These are phyloP conservation scores for Aaosphaeria pasadenensis DNA, from an alignment of 2,329 filamentous ascomycete genomes.

Conservation along the genomic window DNA sequence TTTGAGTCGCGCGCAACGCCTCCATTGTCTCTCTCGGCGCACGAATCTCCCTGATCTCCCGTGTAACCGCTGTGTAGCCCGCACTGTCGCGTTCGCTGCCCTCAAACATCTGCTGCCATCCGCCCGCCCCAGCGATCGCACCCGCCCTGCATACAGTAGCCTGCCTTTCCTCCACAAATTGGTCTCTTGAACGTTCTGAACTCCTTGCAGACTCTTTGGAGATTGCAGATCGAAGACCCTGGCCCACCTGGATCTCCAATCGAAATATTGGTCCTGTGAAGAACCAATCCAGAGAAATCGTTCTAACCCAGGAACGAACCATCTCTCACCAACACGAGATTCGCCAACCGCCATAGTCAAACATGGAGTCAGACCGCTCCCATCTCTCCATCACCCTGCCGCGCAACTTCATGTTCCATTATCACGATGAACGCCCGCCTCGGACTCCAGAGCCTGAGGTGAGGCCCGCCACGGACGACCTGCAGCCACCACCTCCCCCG, in stretches of 20 bases:
- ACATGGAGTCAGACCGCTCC: conserved; percentile 43
- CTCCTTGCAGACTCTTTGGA: conserved; percentile 21
- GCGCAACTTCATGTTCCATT: conserved; percentile 50
- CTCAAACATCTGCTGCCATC: conserved; percentile 28
- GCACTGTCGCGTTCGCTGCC: conserved; percentile 35
- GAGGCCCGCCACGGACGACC: conserved; percentile 24
- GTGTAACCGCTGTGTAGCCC: conserved; percentile 31
- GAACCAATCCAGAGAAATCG: too few species aligned
- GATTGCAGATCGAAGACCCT: too few species aligned
- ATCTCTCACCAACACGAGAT: not conserved
- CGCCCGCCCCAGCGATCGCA: conserved; percentile 12
- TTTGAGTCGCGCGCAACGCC: conserved; percentile 17
- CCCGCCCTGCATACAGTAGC: conserved; percentile 20
- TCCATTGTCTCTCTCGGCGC: conserved; percentile 12
- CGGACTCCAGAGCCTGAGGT: conserved; percentile 45
- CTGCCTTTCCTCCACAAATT: too few species aligned
- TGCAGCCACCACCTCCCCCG: conserved; percentile 44
- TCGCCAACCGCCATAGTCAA: conserved; percentile 1
- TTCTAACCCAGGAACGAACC: too few species aligned
- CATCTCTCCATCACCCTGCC: conserved; percentile 51
- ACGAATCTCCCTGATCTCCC: conserved; percentile 19
- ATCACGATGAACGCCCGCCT: conserved; percentile 44
- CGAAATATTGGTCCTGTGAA: too few species aligned
- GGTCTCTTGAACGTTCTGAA: not conserved
- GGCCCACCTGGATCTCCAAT: too few species aligned